phyloP scores from a whole-genome alignment of 768 basidiomycete species.

The Daedaleopsis nitida region DNA sequence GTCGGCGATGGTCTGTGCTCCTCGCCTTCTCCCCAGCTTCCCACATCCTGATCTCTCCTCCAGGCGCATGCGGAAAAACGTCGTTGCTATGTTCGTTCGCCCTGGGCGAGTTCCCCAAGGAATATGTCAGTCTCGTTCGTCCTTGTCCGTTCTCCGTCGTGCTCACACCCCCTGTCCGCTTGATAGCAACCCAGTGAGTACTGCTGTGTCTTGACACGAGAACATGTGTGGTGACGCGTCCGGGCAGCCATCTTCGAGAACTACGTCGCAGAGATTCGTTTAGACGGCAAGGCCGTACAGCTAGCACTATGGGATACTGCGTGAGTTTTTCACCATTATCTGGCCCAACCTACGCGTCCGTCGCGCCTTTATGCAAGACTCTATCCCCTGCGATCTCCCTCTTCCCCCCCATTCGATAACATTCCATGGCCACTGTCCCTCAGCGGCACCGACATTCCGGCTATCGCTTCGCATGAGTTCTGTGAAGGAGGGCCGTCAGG shows the following conservation, averaged over 20 bases:
- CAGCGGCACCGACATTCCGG: no score
- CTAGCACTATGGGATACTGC: slow-evolving; percentile 99
- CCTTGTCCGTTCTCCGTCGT: neutral
- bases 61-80: slow-evolving; percentile 96
- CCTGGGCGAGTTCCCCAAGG: slow-evolving; percentile 91
- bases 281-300: slow-evolving; percentile 98
- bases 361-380: neutral
- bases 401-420: neutral
- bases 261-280: slow-evolving; percentile 96
- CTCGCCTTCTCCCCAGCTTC: slow-evolving; percentile 4
- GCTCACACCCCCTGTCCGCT: neutral
- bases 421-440: no score
- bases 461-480: neutral
- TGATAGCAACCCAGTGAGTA: slow-evolving; percentile 50
- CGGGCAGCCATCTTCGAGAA: slow-evolving; percentile 91
- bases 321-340: slow-evolving; percentile 44
- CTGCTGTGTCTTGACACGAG: neutral
- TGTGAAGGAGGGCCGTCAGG: neutral
- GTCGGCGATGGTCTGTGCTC: slow-evolving; percentile 84
- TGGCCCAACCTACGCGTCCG: neutral
- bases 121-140: slow-evolving; percentile 70
- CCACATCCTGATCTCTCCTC: slow-evolving; percentile 16
- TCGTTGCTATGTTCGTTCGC: slow-evolving; percentile 90
- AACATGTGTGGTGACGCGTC: slow-evolving; percentile 2
- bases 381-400: neutral